A percentile compares a stretch with the other conserved stretches of the same genome.
Evolutionary conservation across 2,329 filamentous ascomycete species (phyloP).

Genomic region (Mollisiaceae sp.): DNA sequence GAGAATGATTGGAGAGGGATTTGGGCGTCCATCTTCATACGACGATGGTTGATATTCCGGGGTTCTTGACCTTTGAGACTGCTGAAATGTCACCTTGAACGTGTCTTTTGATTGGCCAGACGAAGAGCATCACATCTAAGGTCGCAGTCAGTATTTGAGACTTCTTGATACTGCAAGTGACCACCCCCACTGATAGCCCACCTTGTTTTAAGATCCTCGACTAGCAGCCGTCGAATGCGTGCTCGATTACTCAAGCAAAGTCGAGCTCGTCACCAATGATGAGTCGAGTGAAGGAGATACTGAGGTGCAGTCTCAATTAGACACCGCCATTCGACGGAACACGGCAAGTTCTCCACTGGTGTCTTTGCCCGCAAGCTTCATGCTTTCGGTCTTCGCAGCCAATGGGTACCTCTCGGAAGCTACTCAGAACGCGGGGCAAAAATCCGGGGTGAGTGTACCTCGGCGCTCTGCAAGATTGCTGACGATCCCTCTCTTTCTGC

Average conservation of each 20-base stretch:
- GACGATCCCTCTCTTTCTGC: background rate
- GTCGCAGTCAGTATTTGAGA: too few species aligned
- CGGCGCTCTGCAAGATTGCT: background rate
- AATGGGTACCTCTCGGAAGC: background rate
- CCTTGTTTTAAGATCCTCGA: too few species aligned
- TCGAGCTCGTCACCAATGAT: too few species aligned
- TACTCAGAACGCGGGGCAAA: constrained; percentile 3
- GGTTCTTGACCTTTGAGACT: too few species aligned
- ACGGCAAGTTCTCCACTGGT: background rate
- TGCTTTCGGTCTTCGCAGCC: background rate
- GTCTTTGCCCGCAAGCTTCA: background rate
- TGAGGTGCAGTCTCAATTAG: background rate
- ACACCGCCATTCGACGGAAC: background rate
- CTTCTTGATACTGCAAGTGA: too few species aligned
- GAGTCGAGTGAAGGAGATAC: background rate
- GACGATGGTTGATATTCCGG: background rate
- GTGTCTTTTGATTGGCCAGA: background rate
- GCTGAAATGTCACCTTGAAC: too few species aligned
- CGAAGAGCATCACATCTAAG: background rate
- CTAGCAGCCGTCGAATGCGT: too few species aligned
- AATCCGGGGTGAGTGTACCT: background rate
- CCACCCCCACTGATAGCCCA: too few species aligned
- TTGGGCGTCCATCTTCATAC: background rate
- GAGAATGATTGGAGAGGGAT: background rate
- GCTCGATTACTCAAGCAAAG: too few species aligned